A percentile compares a stretch with the other conserved stretches of the same genome.
Evolutionary conservation across 2,329 filamentous ascomycete genomes (phyloP).

Genomic region (Penicillium hordei): DNA sequence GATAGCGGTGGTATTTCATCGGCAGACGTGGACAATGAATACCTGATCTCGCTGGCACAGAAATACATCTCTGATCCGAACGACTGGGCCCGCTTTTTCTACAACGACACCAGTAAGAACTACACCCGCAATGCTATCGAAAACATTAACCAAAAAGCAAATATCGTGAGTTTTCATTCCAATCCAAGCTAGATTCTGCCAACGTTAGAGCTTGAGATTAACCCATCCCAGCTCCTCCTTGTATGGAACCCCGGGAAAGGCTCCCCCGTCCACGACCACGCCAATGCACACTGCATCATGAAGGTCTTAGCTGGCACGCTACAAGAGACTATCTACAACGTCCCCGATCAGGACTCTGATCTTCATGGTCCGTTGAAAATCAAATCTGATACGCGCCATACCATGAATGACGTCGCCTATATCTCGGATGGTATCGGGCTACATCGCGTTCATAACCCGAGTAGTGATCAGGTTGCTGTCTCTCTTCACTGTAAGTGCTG

Average conservation of each 20-base stretch:
- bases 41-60: slow-evolving; percentile 28
- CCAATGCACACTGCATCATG: slow-evolving; percentile 41
- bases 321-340: slow-evolving; percentile 30
- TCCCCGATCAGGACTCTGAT: slow-evolving; percentile 16
- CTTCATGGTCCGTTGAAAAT: slow-evolving; percentile 22
- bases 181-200: neutral
- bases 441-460: slow-evolving; percentile 34
- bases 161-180: slow-evolving; percentile 25
- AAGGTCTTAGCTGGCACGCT: slow-evolving; percentile 35
- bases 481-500: slow-evolving; percentile 32
- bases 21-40: slow-evolving; percentile 25
- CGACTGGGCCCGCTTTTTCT: slow-evolving; percentile 31
- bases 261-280: slow-evolving; percentile 38
- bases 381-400: slow-evolving; percentile 26
- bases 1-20: slow-evolving; percentile 28
- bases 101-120: slow-evolving; percentile 35
- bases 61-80: slow-evolving; percentile 31
- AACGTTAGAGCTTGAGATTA: neutral
- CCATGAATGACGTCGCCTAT: slow-evolving; percentile 33
- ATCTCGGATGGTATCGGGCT: slow-evolving; percentile 36
- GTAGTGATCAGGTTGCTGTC: slow-evolving; percentile 28
- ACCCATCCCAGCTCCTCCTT: slow-evolving; percentile 25
- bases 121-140: slow-evolving; percentile 36
- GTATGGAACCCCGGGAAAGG: slow-evolving; percentile 41
- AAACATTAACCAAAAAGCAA: slow-evolving; percentile 36